Conservation (phyloP, 495 filamentous ascomycete genomes). For the Halenospora varia region DNA sequence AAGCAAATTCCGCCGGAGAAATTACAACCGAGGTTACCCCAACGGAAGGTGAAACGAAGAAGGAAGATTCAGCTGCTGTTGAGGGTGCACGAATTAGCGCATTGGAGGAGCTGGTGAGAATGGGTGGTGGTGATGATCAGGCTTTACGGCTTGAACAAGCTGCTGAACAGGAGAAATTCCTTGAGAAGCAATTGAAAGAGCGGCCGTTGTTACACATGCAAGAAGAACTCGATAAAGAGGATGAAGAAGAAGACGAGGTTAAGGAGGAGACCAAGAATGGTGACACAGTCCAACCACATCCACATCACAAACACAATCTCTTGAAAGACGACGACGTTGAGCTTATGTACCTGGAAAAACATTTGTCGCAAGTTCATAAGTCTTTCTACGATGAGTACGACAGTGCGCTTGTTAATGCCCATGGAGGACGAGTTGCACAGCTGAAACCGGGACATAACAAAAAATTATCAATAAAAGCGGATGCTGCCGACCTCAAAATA, state of each 20-base stretch:
- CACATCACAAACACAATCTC: constrained; percentile 61
- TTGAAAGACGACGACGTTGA: constrained; percentile 83
- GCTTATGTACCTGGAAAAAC: constrained; percentile 66
- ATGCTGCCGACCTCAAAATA: constrained; percentile 53
- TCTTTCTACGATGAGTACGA: constrained; percentile 83
- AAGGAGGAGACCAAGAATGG: constrained; percentile 22
- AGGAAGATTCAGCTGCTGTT: constrained; percentile 2
- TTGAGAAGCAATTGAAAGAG: constrained; percentile 85
- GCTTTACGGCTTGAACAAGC: constrained; percentile 68
- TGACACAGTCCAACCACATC: constrained; percentile 1
- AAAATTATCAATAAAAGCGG: constrained; percentile 23
- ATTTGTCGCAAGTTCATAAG: constrained; percentile 69
- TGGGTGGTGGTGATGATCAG: constrained; percentile 70
- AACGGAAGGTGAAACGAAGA: constrained; percentile 19
- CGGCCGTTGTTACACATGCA: constrained; percentile 85
- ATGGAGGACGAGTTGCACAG: constrained; percentile 57
- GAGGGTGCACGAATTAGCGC: constrained; percentile 44
- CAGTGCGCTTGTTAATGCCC: constrained; percentile 36
- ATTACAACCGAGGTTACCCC: not conserved
- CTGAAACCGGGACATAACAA: constrained; percentile 35
- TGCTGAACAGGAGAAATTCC: constrained; percentile 75
- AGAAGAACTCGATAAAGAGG: constrained; percentile 79
- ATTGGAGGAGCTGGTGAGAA: constrained; percentile 70
- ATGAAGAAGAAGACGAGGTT: constrained; percentile 48
- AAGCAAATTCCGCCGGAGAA: constrained; percentile 17